Evolutionary conservation across 352 stramenopile species (phyloP).

Genomic region (Phytophthora lateralis): DNA sequence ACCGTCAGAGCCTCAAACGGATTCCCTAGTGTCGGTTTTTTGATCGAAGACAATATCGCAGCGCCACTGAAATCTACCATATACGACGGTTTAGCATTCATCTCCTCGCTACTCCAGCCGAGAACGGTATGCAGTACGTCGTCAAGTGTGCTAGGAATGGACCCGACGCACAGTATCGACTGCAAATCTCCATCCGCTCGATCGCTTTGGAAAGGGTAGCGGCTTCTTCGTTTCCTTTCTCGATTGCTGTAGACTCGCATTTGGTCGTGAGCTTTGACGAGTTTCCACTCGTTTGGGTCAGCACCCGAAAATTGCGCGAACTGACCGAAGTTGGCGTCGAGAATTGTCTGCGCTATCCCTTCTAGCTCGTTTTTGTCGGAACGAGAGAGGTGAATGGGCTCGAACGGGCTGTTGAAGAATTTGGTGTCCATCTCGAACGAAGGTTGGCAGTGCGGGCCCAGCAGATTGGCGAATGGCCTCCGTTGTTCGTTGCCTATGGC

Average conservation of each 20-base stretch:
- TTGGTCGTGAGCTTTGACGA: conserved; percentile 14
- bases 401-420: conserved; percentile 25
- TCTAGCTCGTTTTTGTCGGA: conserved; percentile 15
- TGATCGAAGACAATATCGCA: conserved; percentile 38
- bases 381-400: conserved; percentile 14
- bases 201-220: neutral
- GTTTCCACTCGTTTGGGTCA: conserved; percentile 15
- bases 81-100: conserved; percentile 39
- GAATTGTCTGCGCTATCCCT: conserved; percentile 18
- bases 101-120: conserved; percentile 16
- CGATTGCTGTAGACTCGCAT: conserved; percentile 4
- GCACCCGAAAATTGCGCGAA: conserved; percentile 28
- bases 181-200: conserved; percentile 13
- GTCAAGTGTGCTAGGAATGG: conserved; percentile 24
- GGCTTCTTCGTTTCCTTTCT: neutral
- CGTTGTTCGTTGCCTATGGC: neutral
- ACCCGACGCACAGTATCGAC: conserved; percentile 33
- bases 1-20: conserved; percentile 37
- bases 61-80: conserved; percentile 39
- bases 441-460: neutral
- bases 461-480: neutral
- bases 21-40: conserved; percentile 38
- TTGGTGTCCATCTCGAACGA: neutral
- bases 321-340: conserved; percentile 25
- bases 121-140: conserved; percentile 19